Conservation (phyloP, 148 eudicot genomes). For the Fagopyrum homotropicum region DNA sequence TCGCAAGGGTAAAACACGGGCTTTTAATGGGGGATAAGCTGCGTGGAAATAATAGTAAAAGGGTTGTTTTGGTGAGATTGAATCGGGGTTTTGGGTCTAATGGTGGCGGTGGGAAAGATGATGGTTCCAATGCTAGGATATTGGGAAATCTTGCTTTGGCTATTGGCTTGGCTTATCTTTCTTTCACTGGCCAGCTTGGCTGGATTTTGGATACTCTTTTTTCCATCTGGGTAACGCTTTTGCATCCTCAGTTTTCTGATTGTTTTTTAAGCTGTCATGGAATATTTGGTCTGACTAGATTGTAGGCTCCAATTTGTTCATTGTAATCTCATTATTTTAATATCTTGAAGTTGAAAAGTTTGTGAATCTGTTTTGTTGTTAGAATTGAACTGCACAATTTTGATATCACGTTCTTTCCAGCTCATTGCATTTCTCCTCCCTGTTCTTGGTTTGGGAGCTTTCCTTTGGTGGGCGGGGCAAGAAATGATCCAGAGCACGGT, state of each 20-base stretch:
- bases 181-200: slow-evolving; percentile 86
- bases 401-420: slow-evolving; percentile 26
- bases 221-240: slow-evolving; percentile 69
- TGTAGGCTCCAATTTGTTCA: neutral
- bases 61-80: slow-evolving; percentile 47
- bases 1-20: slow-evolving; percentile 16
- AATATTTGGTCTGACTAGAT: neutral
- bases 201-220: slow-evolving; percentile 89
- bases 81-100: slow-evolving; percentile 48
- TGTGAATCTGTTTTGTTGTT: neutral
- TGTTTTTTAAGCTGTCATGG: neutral
- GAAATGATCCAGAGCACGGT: slow-evolving; percentile 78
- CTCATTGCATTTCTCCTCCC: slow-evolving; percentile 71
- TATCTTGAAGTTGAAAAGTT: neutral
- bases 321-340: neutral
- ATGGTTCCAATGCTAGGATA: slow-evolving; percentile 37
- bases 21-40: slow-evolving; percentile 23
- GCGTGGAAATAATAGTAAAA: slow-evolving; percentile 26
- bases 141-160: slow-evolving; percentile 81
- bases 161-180: slow-evolving; percentile 69
- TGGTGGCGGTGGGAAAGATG: slow-evolving; percentile 47
- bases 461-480: slow-evolving; percentile 91
- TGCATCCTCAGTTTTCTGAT: slow-evolving; percentile 9
- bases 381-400: neutral
- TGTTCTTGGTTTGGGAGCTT: slow-evolving; percentile 65